A percentile compares a stretch with the other conserved stretches of the same genome.
Evolutionary conservation across 2,329 filamentous ascomycete species (phyloP).

Genomic region (Aspergillus puulaauensis): DNA sequence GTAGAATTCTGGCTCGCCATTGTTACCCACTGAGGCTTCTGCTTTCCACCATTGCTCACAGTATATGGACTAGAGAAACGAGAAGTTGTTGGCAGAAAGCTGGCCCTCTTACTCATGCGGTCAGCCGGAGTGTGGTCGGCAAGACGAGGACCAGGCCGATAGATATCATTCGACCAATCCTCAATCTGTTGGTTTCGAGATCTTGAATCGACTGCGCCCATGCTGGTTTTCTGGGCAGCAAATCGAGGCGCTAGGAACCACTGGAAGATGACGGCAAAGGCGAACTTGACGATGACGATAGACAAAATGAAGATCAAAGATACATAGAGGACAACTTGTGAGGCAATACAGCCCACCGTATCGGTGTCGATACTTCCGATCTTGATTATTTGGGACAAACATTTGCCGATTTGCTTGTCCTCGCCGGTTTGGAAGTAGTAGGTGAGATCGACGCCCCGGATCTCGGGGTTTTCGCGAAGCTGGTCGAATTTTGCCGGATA

Average conservation of each 20-base stretch:
- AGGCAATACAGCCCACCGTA: constrained; percentile 94
- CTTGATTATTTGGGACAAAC: constrained; percentile 90
- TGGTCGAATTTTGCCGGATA: constrained; percentile 77
- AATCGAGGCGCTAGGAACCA: constrained; percentile 93
- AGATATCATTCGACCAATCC: constrained; percentile 97
- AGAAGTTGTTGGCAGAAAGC: constrained; percentile 90
- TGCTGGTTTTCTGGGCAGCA: constrained; percentile 79
- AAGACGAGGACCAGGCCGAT: constrained; percentile 81
- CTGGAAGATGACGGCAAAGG: constrained; percentile 87
- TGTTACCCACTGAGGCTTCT: constrained; percentile 69
- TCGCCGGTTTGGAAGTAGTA: constrained; percentile 75
- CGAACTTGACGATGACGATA: constrained; percentile 81
- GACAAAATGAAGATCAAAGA: constrained; percentile 88
- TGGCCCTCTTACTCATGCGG: constrained; percentile 74
- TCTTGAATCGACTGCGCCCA: constrained; percentile 72
- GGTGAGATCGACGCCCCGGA: constrained; percentile 85
- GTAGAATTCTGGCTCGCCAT: constrained; percentile 89
- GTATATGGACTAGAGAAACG: constrained; percentile 91
- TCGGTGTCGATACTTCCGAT: constrained; percentile 95
- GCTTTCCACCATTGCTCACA: constrained; percentile 61
- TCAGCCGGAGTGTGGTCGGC: constrained; percentile 72
- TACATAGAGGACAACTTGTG: constrained; percentile 93
- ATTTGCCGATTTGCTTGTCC: constrained; percentile 81
- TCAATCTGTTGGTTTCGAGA: constrained; percentile 92
- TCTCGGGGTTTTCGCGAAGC: constrained; percentile 67